phyloP scores from a whole-genome alignment of 257 asterid genomes.

The Misopates orontium region DNA sequence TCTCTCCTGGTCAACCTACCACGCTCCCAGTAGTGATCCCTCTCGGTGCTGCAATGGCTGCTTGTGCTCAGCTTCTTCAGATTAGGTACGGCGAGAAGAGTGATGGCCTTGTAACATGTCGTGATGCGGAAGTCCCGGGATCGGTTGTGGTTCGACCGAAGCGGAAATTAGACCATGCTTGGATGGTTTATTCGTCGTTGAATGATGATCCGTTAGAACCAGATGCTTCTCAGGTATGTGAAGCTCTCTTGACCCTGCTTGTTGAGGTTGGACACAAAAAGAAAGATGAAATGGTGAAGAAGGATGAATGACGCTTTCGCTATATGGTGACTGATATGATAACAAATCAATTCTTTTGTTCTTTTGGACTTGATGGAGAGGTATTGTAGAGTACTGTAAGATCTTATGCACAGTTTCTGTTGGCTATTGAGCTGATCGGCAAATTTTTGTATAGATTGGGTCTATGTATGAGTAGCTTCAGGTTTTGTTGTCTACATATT shows the following conservation, averaged over 20 bases:
- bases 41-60: conserved; percentile 97
- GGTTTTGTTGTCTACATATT: too few species aligned
- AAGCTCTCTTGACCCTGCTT: conserved; percentile 82
- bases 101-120: conserved; percentile 87
- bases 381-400: too few species aligned
- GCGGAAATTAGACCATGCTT: conserved; percentile 91
- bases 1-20: conserved; percentile 54
- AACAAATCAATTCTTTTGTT: conserved; percentile 2
- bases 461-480: too few species aligned
- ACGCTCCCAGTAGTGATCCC: conserved; percentile 85
- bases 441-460: too few species aligned
- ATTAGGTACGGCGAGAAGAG: conserved; percentile 89
- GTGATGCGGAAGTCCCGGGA: conserved; percentile 98
- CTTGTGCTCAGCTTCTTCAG: conserved; percentile 95
- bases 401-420: too few species aligned
- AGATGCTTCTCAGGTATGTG: conserved; percentile 88
- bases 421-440: too few species aligned
- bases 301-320: conserved; percentile 48
- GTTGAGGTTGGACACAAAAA: conserved; percentile 66
- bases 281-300: conserved; percentile 46
- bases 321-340: too few species aligned
- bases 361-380: not conserved
- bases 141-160: conserved; percentile 77
- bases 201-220: conserved; percentile 80
- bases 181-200: conserved; percentile 94